phyloP scores from a whole-genome alignment of 1,284 basidiomycete species.

The Microbotryomycetes sp. region DNA sequence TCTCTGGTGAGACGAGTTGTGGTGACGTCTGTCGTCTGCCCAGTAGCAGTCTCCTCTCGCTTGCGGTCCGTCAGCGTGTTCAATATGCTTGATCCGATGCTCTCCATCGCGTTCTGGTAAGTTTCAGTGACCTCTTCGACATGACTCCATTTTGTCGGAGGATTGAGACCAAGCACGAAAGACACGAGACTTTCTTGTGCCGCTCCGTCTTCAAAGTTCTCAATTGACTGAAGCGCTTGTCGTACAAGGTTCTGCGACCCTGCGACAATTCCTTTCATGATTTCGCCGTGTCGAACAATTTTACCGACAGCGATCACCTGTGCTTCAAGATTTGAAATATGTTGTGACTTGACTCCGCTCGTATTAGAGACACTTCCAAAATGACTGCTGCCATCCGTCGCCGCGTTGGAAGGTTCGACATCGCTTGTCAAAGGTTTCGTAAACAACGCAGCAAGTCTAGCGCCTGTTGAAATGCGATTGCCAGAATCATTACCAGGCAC shows the following conservation, averaged over 20 bases:
- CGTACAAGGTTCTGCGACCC: constrained; percentile 3
- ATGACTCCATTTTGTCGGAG: background rate
- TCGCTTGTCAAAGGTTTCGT: constrained; percentile 4
- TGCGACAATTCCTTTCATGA: constrained; percentile 5
- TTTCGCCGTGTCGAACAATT: constrained; percentile 11
- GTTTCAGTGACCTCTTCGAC: constrained; percentile 7
- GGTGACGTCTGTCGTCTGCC: too few relatives aligned
- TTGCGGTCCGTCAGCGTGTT: background rate
- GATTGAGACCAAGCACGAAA: constrained; percentile 16
- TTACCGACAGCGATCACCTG: constrained; percentile 20
- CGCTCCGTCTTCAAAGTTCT: background rate
- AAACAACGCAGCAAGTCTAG: constrained; percentile 32
- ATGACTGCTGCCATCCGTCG: too few relatives aligned
- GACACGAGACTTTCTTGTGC: constrained; percentile 2
- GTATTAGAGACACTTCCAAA: too few relatives aligned
- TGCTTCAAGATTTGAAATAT: constrained; percentile 14
- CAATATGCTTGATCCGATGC: background rate
- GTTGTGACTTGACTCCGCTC: too few relatives aligned
- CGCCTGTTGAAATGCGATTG: constrained; percentile 8
- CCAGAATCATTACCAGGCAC: background rate
- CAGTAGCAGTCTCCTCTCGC: background rate
- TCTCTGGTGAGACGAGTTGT: background rate
- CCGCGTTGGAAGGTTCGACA: too few relatives aligned
- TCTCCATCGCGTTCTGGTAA: constrained; percentile 21
- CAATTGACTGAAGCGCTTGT: background rate